Evolutionary conservation across 768 basidiomycete species (phyloP), one percentile per base, ranked within the genome.

Genomic region (Lactarius hengduanensis): DNA sequence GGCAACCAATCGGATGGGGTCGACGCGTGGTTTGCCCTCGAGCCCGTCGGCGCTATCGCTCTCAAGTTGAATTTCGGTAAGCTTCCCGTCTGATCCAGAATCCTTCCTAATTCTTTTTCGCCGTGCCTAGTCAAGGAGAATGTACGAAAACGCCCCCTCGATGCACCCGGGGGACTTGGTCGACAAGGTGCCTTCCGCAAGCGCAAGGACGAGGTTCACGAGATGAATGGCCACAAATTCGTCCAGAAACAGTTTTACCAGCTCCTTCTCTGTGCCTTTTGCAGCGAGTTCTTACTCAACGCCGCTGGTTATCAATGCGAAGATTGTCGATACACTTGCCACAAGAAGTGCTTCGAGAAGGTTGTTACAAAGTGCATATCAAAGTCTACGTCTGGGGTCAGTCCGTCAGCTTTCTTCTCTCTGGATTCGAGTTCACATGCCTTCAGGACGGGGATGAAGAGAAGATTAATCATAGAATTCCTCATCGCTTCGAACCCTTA

Each of bases 181-280:
- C 94, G 97, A 76, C 96, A 98, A 79, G 97, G 96, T 62, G 97
- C 97, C 66, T 88, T 99, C 71, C 90, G 96, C 74, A 98, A 97
- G 79, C 92, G 96, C 73, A 98, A 98, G 78, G 96, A 88, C 71
- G 96, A 98, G 80, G 90, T 98, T 3, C 95, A 96, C 79, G 96
- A 98, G 78, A 98, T 98, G 94, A 98, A 98, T 75, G 97, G 97
- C 13, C 97, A 99, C 81, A 94, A 97, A 77, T 99, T 99, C 75
- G 85, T 99, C 56, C 92, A 94, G 73, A 86, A 89, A 56, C 97
- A 98, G 78, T 99, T 99, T 81, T 98, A 97, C 77, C 96, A 98
- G 76, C 87, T 98, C 74, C 97, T 99, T 83, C 84, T 98, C 61
- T 99, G 97, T 76, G 97, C 97, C 3, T 94, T 97, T 78, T 99